Evolutionary conservation across 2,329 filamentous ascomycete genomes (phyloP), one percentile per base, ranked within the genome.

Genomic region (Graphilbum fragrans): DNA sequence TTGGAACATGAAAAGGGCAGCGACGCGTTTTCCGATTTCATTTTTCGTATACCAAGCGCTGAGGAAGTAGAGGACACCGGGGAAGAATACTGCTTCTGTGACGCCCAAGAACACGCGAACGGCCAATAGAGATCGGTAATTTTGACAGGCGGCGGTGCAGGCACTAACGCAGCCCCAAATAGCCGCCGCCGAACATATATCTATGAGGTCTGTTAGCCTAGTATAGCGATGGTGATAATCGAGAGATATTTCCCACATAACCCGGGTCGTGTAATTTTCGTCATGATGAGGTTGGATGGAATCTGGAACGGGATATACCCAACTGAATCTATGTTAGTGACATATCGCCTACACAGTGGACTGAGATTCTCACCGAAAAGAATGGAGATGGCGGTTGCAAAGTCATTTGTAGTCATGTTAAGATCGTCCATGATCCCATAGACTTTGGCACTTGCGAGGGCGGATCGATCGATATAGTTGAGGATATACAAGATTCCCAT

Each of bases 301-400:
- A 80, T 75, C 51, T 78, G 69, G 49, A 76, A 74, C 22, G 77
- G 38, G 42, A 80, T 77, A 51, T 80, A 81, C 3, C 68, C 67
- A 50, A 80, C 65, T 31, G n/a, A 18, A n/a, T n/a, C n/a, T n/a
- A n/a, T n/a, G n/a, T n/a, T n/a, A n/a, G n/a, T n/a, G n/a, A n/a
- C n/a, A n/a, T n/a, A n/a, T n/a, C n/a, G n/a, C n/a, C n/a, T n/a
- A n/a, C n/a, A n/a, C n/a, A n/a, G n/a, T n/a, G n/a, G n/a, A n/a
- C n/a, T n/a, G n/a, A n/a, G n/a, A n/a, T n/a, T n/a, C n/a, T n/a
- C n/a, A n/a, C n/a, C n/a, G n/a, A n/a, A n/a, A n/a, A n/a, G n/a
- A n/a, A n/a, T n/a, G n/a, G n/a, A n/a, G n/a, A n/a, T n/a, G n/a
- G n/a, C n/a, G n/a, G n/a, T n/a, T n/a, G n/a, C n/a, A n/a, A n/a